Base-by-base conservation (phyloP, 2,329 filamentous ascomycete species). In the Xylaria sp. region DNA sequence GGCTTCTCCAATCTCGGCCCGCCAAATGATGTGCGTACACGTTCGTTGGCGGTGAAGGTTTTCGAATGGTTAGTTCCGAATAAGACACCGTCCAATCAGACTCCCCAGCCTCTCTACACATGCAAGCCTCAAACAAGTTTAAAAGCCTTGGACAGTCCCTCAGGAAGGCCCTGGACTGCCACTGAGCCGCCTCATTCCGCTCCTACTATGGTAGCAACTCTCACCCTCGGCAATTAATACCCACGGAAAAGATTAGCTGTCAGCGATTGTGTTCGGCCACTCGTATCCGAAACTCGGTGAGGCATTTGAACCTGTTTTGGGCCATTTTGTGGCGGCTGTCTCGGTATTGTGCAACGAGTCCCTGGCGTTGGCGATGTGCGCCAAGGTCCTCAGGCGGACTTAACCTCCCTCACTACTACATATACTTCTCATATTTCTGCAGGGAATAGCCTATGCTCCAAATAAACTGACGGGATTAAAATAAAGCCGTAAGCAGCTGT, bases 21-120 rank as follows among this genome's bases (percentile, higher is more conserved):
- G 41, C 58, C 63, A 62, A 64, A 66, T 63, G 51, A 59, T 54
- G 33, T 59, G 61, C 54, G 38, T 56, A 53, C 61, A 64, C 61
- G 54, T 66, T 52, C 54, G 27, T 21, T 38, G 11, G 60, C 46
- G 57, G 60, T 56, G 46, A 59, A 53, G 7, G 17, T 25, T 43
- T 11, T 38, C 29, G 25, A 54, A 31, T 23, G 38, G 43, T 35
- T 54, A 21, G 27, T 57, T 60, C 57, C 37, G 31, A 38, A 41
- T 33, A 46, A 51, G 52, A 57, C 46, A 49, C 25, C 10, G 33
- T 6, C 46, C 55, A 55, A 58, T 58, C 43, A 38, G 52, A 13
- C 11, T 33, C 29, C 29, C 29, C 35, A 3, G 6, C 27, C 31
- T 37, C 41, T 21, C 48, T 54, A 40, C 27, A 6, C 37, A 21